phyloP scores from a whole-genome alignment of 768 basidiomycete species.

The Macrolepiota dolichaula region DNA sequence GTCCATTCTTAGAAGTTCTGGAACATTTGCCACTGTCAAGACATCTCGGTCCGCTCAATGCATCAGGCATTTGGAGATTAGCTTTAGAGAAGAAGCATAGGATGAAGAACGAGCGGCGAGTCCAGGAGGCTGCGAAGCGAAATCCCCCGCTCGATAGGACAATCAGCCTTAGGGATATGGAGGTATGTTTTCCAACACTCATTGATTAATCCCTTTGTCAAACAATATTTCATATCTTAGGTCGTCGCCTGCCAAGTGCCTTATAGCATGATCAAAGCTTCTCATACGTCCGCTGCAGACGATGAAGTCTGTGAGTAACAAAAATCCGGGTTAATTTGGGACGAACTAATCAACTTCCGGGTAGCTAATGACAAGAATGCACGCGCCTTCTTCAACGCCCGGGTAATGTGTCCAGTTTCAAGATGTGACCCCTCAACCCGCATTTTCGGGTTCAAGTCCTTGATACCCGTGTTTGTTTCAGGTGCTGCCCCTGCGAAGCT shows the following conservation, averaged over 20 bases:
- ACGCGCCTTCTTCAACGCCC: conserved; percentile 83
- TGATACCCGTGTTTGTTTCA: conserved; percentile 79
- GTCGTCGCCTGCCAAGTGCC: conserved; percentile 69
- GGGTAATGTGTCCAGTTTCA: conserved; percentile 70
- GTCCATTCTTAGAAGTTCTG: conserved; percentile 86
- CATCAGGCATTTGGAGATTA: conserved; percentile 37
- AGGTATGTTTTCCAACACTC: conserved; percentile 40
- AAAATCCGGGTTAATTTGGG: neutral
- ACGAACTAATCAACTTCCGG: conserved; percentile 14
- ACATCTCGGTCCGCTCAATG: conserved; percentile 66
- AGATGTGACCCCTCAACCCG: conserved; percentile 69
- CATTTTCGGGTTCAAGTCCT: conserved; percentile 66
- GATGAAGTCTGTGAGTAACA: conserved; percentile 68
- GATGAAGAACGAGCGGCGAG: conserved; percentile 68
- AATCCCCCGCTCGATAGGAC: conserved; percentile 72
- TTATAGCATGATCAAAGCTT: conserved; percentile 72
- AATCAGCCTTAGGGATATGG: conserved; percentile 78
- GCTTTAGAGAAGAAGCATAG: conserved; percentile 38
- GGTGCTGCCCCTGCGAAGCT: conserved; percentile 83
- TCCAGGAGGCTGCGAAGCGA: conserved; percentile 54
- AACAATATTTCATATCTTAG: conserved; percentile 42
- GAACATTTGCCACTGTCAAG: conserved; percentile 68
- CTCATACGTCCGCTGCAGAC: conserved; percentile 85
- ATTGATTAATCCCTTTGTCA: no score
- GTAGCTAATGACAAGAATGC: conserved; percentile 65